These are phyloP conservation scores for Tieghemostelium lacteum DNA, from an alignment of 78 protist genomes.

Conservation along the genomic window DNA sequence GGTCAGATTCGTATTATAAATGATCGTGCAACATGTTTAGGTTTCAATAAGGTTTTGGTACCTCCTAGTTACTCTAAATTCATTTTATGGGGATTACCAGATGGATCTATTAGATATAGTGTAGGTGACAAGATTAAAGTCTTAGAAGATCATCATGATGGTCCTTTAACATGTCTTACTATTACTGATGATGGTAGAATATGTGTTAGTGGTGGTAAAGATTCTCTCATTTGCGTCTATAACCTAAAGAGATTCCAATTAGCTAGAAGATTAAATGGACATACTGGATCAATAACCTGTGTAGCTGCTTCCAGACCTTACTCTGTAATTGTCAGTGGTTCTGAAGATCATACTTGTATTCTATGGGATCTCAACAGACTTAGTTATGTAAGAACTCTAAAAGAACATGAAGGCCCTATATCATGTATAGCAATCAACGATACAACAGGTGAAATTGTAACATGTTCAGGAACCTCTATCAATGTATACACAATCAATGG, in stretches of 20 bases:
- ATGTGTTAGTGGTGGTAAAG: conserved; percentile 78
- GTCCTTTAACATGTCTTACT: conserved; percentile 57
- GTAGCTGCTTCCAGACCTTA: conserved; percentile 68
- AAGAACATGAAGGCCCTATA: conserved; percentile 61
- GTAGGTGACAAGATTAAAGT: conserved; percentile 66
- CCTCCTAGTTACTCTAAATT: conserved; percentile 34
- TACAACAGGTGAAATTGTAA: conserved; percentile 75
- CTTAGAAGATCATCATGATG: conserved; percentile 75
- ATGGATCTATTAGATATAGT: conserved; percentile 52
- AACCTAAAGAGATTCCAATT: conserved; percentile 62
- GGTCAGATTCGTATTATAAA: conserved; percentile 65
- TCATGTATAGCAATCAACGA: conserved; percentile 59
- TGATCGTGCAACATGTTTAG: conserved; percentile 34
- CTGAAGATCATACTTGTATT: conserved; percentile 81
- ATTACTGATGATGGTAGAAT: conserved; percentile 73
- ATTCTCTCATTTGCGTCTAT: conserved; percentile 67
- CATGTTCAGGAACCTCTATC: conserved; percentile 59
- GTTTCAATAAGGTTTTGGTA: conserved; percentile 38
- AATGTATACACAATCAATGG: conserved; percentile 68
- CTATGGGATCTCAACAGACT: conserved; percentile 90
- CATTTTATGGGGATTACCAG: conserved; percentile 71
- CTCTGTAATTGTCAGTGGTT: conserved; percentile 78
- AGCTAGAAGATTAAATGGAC: conserved; percentile 64
- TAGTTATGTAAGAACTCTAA: conserved; percentile 43
- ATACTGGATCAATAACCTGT: conserved; percentile 71